Percentiles rank a stretch among this genome's conserved stretches.
phyloP scores from a whole-genome alignment of 2,329 filamentous ascomycete genomes.

The Orbilia javanica region DNA sequence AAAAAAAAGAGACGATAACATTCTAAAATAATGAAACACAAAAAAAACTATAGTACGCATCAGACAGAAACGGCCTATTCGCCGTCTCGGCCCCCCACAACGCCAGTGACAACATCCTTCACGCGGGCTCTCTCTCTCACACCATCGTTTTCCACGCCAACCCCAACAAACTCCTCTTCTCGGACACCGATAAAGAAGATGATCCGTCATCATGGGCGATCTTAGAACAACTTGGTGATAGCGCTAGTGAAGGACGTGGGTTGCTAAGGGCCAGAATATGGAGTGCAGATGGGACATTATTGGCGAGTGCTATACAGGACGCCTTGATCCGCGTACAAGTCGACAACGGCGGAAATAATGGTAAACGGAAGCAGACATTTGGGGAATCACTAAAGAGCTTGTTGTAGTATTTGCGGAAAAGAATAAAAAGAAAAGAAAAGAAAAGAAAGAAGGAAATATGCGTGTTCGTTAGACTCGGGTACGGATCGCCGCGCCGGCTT shows the following conservation, averaged over 20 bases:
- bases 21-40: neutral
- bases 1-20: too few species aligned
- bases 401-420: constrained; percentile 20
- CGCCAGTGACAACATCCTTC: constrained; percentile 47
- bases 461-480: neutral
- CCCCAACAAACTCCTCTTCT: constrained; percentile 48
- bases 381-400: constrained; percentile 46
- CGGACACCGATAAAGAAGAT: neutral
- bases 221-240: constrained; percentile 48
- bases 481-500: neutral
- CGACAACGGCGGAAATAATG: constrained; percentile 17
- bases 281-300: constrained; percentile 45
- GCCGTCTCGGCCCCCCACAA: constrained; percentile 51
- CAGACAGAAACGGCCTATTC: constrained; percentile 56
- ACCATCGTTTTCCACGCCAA: constrained; percentile 56
- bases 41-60: constrained; percentile 38
- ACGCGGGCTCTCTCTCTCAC: constrained; percentile 54
- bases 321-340: constrained; percentile 48
- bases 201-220: constrained; percentile 31
- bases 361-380: constrained; percentile 42
- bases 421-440: neutral
- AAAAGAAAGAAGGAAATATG: neutral
- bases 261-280: constrained; percentile 52
- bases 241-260: constrained; percentile 53
- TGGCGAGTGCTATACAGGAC: constrained; percentile 49